These are phyloP conservation scores for Termitomyces eurrhizus DNA, from an alignment of 768 basidiomycete genomes.

Conservation along the genomic window DNA sequence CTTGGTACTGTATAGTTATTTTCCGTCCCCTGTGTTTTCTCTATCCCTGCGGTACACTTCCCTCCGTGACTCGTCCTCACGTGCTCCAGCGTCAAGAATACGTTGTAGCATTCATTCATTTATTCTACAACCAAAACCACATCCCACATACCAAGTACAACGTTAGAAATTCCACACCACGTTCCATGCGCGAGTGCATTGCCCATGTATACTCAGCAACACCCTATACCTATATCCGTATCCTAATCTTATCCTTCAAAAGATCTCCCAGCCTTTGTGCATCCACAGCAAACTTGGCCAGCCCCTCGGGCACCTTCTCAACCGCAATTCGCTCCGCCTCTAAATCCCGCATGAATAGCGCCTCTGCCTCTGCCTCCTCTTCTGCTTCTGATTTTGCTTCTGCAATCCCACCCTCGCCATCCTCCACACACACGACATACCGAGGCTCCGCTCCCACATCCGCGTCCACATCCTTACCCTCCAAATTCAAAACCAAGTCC, in stretches of 20 bases:
- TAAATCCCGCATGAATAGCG: conserved; percentile 21
- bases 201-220: too few species aligned
- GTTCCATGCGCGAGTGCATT: too few species aligned
- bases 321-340: conserved; percentile 24
- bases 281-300: conserved; percentile 31
- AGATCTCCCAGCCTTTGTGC: conserved; percentile 25
- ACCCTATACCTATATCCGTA: background rate
- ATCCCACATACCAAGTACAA: too few species aligned
- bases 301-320: conserved; percentile 32
- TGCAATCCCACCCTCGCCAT: background rate
- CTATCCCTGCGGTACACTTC: too few species aligned
- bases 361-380: background rate
- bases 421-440: background rate
- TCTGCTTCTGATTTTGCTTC: background rate
- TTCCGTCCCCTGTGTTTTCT: too few species aligned
- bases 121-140: too few species aligned
- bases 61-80: too few species aligned
- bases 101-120: too few species aligned
- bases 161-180: too few species aligned
- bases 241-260: conserved; percentile 13
- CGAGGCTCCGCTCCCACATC: background rate
- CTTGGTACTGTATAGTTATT: too few species aligned
- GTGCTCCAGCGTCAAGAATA: too few species aligned
- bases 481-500: background rate
- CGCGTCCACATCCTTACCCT: background rate